Conservation (phyloP, 139 green algal species). For the Coelastrella sp. region DNA sequence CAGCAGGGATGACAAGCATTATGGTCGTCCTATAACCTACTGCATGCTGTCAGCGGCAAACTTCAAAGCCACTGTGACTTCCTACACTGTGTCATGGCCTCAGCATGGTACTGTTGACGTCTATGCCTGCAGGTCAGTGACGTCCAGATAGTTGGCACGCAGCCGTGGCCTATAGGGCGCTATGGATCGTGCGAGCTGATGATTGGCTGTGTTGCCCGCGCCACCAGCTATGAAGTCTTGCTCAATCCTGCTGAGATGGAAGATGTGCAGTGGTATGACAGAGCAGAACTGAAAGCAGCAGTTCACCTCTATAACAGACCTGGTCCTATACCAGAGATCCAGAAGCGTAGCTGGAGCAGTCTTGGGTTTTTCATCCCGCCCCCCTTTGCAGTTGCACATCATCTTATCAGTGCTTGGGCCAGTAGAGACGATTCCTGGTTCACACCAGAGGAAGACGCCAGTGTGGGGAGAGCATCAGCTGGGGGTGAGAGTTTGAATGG, state of each 20-base stretch:
- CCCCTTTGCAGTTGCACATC: constrained; percentile 83
- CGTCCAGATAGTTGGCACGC: constrained; percentile 64
- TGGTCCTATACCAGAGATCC: constrained; percentile 44
- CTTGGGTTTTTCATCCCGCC: constrained; percentile 84
- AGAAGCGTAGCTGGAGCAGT: constrained; percentile 55
- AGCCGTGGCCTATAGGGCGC: constrained; percentile 84
- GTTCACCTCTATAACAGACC: constrained; percentile 52
- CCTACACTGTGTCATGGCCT: too few species aligned
- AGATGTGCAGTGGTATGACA: constrained; percentile 78
- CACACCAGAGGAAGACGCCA: background rate
- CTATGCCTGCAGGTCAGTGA: constrained; percentile 42
- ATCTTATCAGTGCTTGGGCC: constrained; percentile 79
- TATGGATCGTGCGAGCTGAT: constrained; percentile 83
- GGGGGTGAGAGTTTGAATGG: background rate
- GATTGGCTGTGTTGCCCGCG: constrained; percentile 87
- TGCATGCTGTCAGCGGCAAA: too few species aligned
- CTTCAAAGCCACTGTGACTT: too few species aligned
- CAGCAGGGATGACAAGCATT: too few species aligned
- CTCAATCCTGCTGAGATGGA: constrained; percentile 82
- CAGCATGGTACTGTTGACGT: too few species aligned
- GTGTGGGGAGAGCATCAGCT: background rate
- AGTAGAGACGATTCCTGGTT: constrained; percentile 63
- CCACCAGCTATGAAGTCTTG: constrained; percentile 64
- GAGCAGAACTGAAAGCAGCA: constrained; percentile 59
- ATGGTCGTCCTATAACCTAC: too few species aligned